Evolutionary conservation across 1,284 basidiomycete genomes (phyloP).

Genomic region (Cutaneotrichosporon cavernicola): DNA sequence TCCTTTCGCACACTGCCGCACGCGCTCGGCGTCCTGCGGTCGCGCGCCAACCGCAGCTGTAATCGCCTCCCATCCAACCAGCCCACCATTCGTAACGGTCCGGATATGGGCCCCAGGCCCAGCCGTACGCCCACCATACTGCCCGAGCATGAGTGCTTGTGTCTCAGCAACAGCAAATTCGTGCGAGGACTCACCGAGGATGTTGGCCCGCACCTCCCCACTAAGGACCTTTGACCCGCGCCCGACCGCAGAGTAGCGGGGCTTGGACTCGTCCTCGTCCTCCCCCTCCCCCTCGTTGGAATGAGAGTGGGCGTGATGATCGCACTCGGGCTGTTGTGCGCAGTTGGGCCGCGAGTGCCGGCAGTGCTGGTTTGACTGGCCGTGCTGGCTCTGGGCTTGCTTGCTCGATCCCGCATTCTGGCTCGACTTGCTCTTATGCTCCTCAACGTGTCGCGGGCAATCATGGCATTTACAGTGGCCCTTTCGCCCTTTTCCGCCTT

Average conservation of each 20-base stretch:
- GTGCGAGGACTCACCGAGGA: neutral
- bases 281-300: no score
- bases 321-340: neutral
- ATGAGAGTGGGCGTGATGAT: neutral
- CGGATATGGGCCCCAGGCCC: constrained; percentile 13
- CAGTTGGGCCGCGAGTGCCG: no score
- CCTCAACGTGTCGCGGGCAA: no score
- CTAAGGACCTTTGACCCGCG: neutral
- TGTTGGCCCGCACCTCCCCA: neutral
- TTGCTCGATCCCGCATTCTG: no score
- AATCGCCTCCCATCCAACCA: constrained; percentile 13
- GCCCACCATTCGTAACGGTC: neutral
- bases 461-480: no score
- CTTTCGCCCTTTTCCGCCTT: no score
- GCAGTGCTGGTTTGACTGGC: no score
- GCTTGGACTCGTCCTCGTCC: neutral
- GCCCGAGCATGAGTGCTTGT: constrained; percentile 14
- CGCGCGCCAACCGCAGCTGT: constrained; percentile 10
- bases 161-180: neutral
- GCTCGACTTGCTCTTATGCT: no score
- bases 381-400: no score
- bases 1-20: constrained; percentile 13
- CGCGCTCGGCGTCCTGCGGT: constrained; percentile 17
- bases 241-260: neutral
- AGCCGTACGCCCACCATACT: neutral